Evolutionary conservation across 768 basidiomycete species (phyloP).

Genomic region (Gloeophyllum trabeum): DNA sequence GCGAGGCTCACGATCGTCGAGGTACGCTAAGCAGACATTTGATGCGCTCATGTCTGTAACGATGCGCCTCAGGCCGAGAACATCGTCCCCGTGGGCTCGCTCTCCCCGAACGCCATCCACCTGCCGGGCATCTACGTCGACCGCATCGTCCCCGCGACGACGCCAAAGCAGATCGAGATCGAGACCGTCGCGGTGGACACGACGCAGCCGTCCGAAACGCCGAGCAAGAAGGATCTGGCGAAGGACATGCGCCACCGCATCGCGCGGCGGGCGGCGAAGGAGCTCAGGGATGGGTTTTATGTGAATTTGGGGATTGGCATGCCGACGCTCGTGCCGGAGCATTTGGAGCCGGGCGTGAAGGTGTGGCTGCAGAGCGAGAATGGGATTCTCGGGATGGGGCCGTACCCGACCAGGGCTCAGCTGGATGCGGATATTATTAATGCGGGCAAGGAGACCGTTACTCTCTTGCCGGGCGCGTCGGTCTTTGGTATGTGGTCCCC

Average conservation of each 20-base stretch:
- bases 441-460: conserved; percentile 91
- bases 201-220: conserved; percentile 33
- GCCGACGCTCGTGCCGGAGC: conserved; percentile 81
- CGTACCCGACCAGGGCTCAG: conserved; percentile 75
- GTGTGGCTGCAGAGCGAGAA: conserved; percentile 94
- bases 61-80: conserved; percentile 67
- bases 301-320: conserved; percentile 89
- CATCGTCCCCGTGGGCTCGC: conserved; percentile 73
- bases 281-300: conserved; percentile 79
- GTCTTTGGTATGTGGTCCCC: conserved; percentile 56
- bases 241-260: conserved; percentile 58
- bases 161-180: conserved; percentile 71
- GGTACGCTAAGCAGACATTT: conserved; percentile 21
- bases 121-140: conserved; percentile 83
- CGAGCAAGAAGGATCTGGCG: conserved; percentile 29
- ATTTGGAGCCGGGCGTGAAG: conserved; percentile 56
- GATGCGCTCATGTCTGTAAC: conserved; percentile 1
- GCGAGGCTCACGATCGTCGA: conserved; percentile 88
- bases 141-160: conserved; percentile 71
- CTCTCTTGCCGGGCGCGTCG: conserved; percentile 84
- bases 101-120: conserved; percentile 77
- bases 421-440: conserved; percentile 91
- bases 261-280: conserved; percentile 79
- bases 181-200: conserved; percentile 51
- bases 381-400: conserved; percentile 82